A percentile compares a stretch with the other conserved stretches of the same genome.
Evolutionary conservation across 2,329 filamentous ascomycete species (phyloP).

Genomic region (Hypoxylon sp.): DNA sequence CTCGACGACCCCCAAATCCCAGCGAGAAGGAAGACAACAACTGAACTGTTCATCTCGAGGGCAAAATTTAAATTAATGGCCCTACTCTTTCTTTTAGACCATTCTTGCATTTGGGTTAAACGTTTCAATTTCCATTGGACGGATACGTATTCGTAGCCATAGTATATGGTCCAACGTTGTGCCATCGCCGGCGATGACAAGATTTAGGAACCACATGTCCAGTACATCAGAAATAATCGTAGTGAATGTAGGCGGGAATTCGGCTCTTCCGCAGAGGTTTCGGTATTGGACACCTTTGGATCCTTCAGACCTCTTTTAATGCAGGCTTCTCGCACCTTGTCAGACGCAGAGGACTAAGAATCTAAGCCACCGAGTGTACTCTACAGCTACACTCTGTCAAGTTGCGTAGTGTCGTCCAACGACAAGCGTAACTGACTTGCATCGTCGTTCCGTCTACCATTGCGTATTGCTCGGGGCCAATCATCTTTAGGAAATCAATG

Average conservation of each 20-base stretch:
- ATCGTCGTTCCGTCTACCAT: slow-evolving; percentile 27
- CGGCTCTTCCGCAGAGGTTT: slow-evolving; percentile 32
- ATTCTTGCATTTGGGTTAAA: slow-evolving; percentile 35
- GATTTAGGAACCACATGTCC: slow-evolving; percentile 27
- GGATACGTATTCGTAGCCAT: slow-evolving; percentile 21
- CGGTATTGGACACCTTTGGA: slow-evolving; percentile 27
- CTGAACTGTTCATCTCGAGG: slow-evolving; percentile 29
- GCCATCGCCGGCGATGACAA: slow-evolving; percentile 35
- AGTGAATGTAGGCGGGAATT: slow-evolving; percentile 24
- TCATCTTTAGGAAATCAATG: slow-evolving; percentile 22
- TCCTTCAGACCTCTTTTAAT: slow-evolving; percentile 33
- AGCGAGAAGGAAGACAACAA: slow-evolving; percentile 26
- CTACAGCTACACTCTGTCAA: slow-evolving; percentile 31
- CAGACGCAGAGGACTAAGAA: slow-evolving; percentile 37
- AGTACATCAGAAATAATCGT: slow-evolving; percentile 22
- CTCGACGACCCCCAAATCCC: slow-evolving; percentile 1
- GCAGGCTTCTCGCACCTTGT: slow-evolving; percentile 29
- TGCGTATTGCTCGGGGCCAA: slow-evolving; percentile 25
- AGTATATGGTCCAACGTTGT: slow-evolving; percentile 36
- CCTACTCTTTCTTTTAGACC: slow-evolving; percentile 30
- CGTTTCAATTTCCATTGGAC: slow-evolving; percentile 32
- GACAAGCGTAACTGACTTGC: slow-evolving; percentile 26
- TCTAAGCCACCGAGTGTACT: slow-evolving; percentile 26
- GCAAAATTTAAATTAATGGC: slow-evolving; percentile 38
- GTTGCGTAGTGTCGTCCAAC: slow-evolving; percentile 29